These are phyloP conservation scores for Fusarium solani-melongenae DNA, from an alignment of 2,329 filamentous ascomycete genomes.

Conservation along the genomic window DNA sequence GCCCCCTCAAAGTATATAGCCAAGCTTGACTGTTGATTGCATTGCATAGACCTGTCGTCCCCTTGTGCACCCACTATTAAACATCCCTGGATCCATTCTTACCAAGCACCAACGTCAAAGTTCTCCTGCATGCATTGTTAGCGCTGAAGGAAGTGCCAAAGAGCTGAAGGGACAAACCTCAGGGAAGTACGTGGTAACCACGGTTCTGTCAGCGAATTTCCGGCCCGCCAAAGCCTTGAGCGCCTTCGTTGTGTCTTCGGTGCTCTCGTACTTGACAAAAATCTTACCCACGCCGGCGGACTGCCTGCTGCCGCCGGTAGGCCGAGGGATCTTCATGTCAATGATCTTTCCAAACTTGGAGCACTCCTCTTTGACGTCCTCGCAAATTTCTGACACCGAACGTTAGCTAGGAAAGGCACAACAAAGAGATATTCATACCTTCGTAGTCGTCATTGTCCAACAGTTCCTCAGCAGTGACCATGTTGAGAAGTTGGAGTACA, in stretches of 20 bases:
- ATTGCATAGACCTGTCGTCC: slow-evolving; percentile 10
- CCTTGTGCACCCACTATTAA: slow-evolving; percentile 20
- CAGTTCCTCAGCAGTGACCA: slow-evolving; percentile 96
- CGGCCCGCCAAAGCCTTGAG: slow-evolving; percentile 90
- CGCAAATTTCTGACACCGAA: slow-evolving; percentile 81
- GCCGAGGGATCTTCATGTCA: slow-evolving; percentile 93
- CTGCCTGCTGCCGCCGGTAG: slow-evolving; percentile 83
- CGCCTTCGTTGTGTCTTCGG: slow-evolving; percentile 84
- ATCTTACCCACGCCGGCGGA: slow-evolving; percentile 96
- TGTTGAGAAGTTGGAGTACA: slow-evolving; percentile 94
- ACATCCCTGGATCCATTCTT: slow-evolving; percentile 40
- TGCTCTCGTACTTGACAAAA: slow-evolving; percentile 89
- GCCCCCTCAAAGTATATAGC: slow-evolving; percentile 27
- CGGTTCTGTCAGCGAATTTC: slow-evolving; percentile 96
- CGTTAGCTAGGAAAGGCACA: slow-evolving; percentile 47
- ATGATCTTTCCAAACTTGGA: slow-evolving; percentile 86
- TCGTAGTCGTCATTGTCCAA: slow-evolving; percentile 96
- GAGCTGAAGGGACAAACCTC: slow-evolving; percentile 68
- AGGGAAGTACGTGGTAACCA: slow-evolving; percentile 95
- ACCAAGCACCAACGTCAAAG: slow-evolving; percentile 93
- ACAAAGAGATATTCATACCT: slow-evolving; percentile 64
- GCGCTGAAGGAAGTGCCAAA: slow-evolving; percentile 4
- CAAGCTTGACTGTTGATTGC: slow-evolving; percentile 19
- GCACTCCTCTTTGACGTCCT: slow-evolving; percentile 94
- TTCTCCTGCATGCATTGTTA: slow-evolving; percentile 75